Percentiles rank a stretch among this genome's conserved stretches.
These are phyloP conservation scores for Backusella australiensis DNA, from an alignment of 192 early-diverging fungal genomes.

Conservation along the genomic window DNA sequence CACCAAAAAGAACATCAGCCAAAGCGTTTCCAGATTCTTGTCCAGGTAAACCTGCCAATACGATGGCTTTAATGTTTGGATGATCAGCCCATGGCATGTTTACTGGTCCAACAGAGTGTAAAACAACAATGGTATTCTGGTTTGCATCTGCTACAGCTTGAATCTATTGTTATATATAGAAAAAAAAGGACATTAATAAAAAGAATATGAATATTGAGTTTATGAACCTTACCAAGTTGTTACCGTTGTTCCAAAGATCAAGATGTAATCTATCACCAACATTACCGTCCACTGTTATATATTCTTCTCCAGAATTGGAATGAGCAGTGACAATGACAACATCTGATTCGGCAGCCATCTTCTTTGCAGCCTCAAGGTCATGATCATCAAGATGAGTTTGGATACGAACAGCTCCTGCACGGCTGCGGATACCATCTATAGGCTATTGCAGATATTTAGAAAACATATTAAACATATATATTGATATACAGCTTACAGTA, in stretches of 20 bases:
- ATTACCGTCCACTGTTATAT: conserved; percentile 47
- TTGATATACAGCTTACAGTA: conserved; percentile 21
- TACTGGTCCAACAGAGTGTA: conserved; percentile 57
- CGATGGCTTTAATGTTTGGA: conserved; percentile 58
- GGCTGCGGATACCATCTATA: conserved; percentile 20
- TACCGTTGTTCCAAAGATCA: conserved; percentile 54
- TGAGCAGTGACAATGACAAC: conserved; percentile 43
- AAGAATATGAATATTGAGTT: not conserved
- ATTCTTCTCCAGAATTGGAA: conserved; percentile 32
- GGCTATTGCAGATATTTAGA: conserved; percentile 4
- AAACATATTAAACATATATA: not conserved
- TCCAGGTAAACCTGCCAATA: conserved; percentile 58
- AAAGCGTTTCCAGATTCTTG: conserved; percentile 67
- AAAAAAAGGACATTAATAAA: not conserved
- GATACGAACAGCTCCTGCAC: conserved; percentile 19
- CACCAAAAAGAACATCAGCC: conserved; percentile 66
- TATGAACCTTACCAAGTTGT: conserved; percentile 51
- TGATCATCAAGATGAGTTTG: conserved; percentile 7
- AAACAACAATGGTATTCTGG: conserved; percentile 55
- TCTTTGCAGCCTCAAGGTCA: conserved; percentile 8
- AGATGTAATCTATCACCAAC: conserved; percentile 56
- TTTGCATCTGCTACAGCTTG: conserved; percentile 48
- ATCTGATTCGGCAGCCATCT: conserved; percentile 36
- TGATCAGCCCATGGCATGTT: conserved; percentile 57
- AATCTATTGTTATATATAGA: conserved; percentile 27